Conservation (phyloP, 1,284 basidiomycete species). For the Ceratobasidium sp. region DNA sequence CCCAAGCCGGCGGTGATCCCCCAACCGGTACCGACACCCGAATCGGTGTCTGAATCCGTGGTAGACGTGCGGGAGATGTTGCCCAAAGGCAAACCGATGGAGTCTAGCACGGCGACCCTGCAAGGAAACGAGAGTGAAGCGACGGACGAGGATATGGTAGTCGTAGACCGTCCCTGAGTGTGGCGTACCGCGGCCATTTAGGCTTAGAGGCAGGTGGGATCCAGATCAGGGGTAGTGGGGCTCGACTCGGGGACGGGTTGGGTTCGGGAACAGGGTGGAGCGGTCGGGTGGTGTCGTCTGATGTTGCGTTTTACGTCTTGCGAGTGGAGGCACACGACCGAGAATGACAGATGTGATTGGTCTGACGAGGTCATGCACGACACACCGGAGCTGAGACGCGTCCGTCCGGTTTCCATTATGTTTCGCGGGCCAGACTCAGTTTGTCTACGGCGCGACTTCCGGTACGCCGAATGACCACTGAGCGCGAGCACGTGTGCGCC, state of each 20-base stretch:
- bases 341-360: slow-evolving; percentile 19
- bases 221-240: neutral
- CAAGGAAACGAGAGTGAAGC: slow-evolving; percentile 45
- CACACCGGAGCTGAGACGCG: neutral
- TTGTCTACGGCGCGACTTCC: too few species aligned
- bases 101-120: slow-evolving; percentile 6
- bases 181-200: neutral
- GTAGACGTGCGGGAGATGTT: slow-evolving; percentile 35
- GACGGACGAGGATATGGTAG: slow-evolving; percentile 52
- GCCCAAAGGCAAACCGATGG: slow-evolving; percentile 27
- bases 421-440: neutral
- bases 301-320: slow-evolving; percentile 28
- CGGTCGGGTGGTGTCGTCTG: slow-evolving; percentile 29
- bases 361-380: slow-evolving; percentile 3
- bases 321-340: slow-evolving; percentile 34
- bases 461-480: neutral
- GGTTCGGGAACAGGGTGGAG: neutral
- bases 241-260: neutral
- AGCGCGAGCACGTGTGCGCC: neutral
- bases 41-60: neutral
- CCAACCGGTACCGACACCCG: slow-evolving; percentile 18
- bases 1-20: slow-evolving; percentile 41
- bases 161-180: slow-evolving; percentile 48
- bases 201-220: neutral
- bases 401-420: neutral